phyloP scores from a whole-genome alignment of 345 rosid genomes.

The Aegle marmelos region DNA sequence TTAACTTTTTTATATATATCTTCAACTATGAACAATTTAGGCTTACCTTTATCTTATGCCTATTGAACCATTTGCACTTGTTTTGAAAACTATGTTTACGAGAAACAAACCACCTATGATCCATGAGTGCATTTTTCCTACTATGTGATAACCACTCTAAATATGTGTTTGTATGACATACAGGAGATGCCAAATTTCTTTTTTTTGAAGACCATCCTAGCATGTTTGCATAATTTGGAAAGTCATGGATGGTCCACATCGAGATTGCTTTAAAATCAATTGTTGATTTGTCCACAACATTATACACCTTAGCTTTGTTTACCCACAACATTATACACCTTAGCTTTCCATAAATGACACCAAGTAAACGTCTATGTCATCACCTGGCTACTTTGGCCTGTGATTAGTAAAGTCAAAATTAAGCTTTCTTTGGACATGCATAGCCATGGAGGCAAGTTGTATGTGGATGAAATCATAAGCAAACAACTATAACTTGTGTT shows the following conservation, averaged over 20 bases:
- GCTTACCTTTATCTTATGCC: neutral
- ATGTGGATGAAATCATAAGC: neutral
- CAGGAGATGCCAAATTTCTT: neutral
- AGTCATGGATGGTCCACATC: neutral
- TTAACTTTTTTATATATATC: neutral
- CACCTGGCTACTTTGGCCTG: neutral
- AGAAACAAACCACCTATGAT: neutral
- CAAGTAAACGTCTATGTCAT: neutral
- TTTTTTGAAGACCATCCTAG: neutral
- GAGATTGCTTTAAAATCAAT: neutral
- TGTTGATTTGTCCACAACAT: neutral
- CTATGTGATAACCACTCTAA: neutral
- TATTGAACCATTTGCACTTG: neutral
- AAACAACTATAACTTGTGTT: neutral
- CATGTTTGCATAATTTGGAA: neutral
- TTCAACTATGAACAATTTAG: neutral
- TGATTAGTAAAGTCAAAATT: neutral
- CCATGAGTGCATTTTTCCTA: neutral
- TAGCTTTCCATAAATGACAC: neutral
- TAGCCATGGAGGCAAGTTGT: neutral
- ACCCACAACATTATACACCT: neutral
- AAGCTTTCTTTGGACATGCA: neutral
- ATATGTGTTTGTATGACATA: neutral
- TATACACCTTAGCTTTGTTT: neutral
- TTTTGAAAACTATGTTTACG: neutral